Evolutionary conservation across 768 basidiomycete species (phyloP).

Genomic region (Boletus patriciae): DNA sequence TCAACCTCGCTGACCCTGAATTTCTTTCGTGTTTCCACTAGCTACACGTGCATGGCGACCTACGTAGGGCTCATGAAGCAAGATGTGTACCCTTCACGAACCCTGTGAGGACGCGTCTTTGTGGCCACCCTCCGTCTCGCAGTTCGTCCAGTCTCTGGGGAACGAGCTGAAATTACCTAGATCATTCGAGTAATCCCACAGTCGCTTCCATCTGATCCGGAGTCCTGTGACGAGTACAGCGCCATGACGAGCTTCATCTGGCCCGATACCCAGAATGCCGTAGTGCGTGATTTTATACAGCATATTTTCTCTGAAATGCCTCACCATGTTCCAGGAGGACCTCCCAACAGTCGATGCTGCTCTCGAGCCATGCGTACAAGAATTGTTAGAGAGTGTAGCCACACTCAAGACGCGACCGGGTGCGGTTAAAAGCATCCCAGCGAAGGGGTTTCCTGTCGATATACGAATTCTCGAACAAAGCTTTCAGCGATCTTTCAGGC

Average conservation of each 20-base stretch:
- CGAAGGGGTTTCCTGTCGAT: constrained; percentile 4
- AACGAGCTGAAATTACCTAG: too few species aligned
- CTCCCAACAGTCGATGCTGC: constrained; percentile 9
- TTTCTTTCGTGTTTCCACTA: too few species aligned
- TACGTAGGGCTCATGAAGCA: too few species aligned
- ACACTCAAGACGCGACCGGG: neutral
- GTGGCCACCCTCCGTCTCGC: too few species aligned
- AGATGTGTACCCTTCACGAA: too few species aligned
- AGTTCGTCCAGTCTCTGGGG: too few species aligned
- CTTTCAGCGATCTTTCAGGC: constrained; percentile 13
- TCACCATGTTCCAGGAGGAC: neutral
- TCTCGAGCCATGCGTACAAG: constrained; percentile 7
- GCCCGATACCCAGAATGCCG: constrained; percentile 2
- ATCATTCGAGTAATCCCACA: neutral
- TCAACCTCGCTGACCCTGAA: too few species aligned
- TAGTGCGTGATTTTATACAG: neutral
- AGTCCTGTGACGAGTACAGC: neutral
- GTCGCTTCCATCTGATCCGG: neutral
- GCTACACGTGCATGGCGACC: too few species aligned
- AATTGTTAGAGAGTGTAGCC: neutral
- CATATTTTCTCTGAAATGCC: too few species aligned
- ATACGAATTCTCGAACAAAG: constrained; percentile 3
- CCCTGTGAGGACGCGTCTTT: too few species aligned
- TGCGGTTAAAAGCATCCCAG: neutral
- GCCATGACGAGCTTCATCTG: constrained; percentile 7